Percentiles rank a stretch among this genome's conserved stretches.
These are phyloP conservation scores for Ogataea parapolymorpha DNA, from an alignment of 805 yeast genomes.

Conservation along the genomic window DNA sequence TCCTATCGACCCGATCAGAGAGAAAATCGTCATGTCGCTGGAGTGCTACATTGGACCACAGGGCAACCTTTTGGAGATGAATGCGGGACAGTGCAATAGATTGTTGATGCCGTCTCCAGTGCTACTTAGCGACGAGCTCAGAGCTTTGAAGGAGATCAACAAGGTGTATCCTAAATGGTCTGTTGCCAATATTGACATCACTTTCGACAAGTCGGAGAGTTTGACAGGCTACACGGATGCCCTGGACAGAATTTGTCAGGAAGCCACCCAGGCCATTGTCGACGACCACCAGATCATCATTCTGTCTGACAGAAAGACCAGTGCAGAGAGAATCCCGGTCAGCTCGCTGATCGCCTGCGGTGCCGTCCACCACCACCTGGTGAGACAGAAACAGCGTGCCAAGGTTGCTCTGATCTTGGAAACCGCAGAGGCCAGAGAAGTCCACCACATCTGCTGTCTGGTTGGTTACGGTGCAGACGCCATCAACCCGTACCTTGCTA, in stretches of 20 bases:
- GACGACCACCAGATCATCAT: slow-evolving; percentile 71
- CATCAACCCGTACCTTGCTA: slow-evolving; percentile 87
- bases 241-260: slow-evolving; percentile 80
- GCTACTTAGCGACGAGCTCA: slow-evolving; percentile 66
- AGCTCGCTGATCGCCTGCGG: slow-evolving; percentile 92
- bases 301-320: slow-evolving; percentile 66
- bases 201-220: slow-evolving; percentile 82
- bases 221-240: slow-evolving; percentile 80
- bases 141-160: slow-evolving; percentile 69
- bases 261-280: slow-evolving; percentile 82
- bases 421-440: slow-evolving; percentile 96
- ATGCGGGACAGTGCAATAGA: slow-evolving; percentile 87
- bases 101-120: slow-evolving; percentile 81
- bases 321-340: slow-evolving; percentile 66
- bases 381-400: slow-evolving; percentile 92
- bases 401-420: slow-evolving; percentile 89
- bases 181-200: slow-evolving; percentile 77
- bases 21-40: slow-evolving; percentile 92
- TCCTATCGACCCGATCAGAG: slow-evolving; percentile 97
- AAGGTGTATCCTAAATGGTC: slow-evolving; percentile 85
- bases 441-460: slow-evolving; percentile 91
- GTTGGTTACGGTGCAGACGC: slow-evolving; percentile 98
- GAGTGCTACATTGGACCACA: slow-evolving; percentile 99
- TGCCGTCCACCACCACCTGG: slow-evolving; percentile 95
- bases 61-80: slow-evolving; percentile 91